phyloP scores from a whole-genome alignment of 2,329 filamentous ascomycete species.

The Microdochium nivale region DNA sequence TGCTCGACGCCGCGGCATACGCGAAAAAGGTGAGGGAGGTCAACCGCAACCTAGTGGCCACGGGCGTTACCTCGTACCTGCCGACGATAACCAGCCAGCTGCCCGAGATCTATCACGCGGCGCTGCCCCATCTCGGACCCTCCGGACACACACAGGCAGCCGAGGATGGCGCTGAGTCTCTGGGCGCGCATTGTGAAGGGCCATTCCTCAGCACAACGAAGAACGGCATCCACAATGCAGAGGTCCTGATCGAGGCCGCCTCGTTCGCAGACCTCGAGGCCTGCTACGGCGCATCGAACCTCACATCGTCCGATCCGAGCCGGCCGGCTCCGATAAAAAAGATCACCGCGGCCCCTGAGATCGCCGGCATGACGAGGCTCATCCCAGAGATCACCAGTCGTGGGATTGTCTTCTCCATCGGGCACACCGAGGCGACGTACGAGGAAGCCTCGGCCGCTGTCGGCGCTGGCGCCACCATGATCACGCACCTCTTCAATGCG shows the following conservation, averaged over 20 bases:
- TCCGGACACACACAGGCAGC: constrained; percentile 52
- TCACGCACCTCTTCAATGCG: constrained; percentile 90
- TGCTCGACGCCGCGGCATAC: constrained; percentile 60
- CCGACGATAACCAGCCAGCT: constrained; percentile 78
- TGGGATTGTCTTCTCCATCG: constrained; percentile 70
- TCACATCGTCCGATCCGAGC: constrained; percentile 31
- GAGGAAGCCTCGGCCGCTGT: constrained; percentile 69
- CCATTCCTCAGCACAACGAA: constrained; percentile 78
- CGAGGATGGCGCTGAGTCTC: constrained; percentile 69
- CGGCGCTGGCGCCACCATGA: constrained; percentile 72
- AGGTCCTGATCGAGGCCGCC: constrained; percentile 58
- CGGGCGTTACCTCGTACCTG: constrained; percentile 80
- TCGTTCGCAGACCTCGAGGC: constrained; percentile 56
- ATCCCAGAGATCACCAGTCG: constrained; percentile 58
- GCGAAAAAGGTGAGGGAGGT: constrained; percentile 62
- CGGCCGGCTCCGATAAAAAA: constrained; percentile 53
- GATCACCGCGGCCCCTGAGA: constrained; percentile 81
- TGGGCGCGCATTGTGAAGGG: constrained; percentile 86
- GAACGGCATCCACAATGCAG: constrained; percentile 76
- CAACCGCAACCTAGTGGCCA: constrained; percentile 63
- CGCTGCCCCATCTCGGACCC: constrained; percentile 69
- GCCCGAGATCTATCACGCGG: constrained; percentile 73
- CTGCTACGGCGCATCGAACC: constrained; percentile 66
- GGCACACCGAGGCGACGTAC: constrained; percentile 81
- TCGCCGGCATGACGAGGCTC: constrained; percentile 57